phyloP scores from a whole-genome alignment of 1,284 basidiomycete genomes.

The Abortiporus biennis region DNA sequence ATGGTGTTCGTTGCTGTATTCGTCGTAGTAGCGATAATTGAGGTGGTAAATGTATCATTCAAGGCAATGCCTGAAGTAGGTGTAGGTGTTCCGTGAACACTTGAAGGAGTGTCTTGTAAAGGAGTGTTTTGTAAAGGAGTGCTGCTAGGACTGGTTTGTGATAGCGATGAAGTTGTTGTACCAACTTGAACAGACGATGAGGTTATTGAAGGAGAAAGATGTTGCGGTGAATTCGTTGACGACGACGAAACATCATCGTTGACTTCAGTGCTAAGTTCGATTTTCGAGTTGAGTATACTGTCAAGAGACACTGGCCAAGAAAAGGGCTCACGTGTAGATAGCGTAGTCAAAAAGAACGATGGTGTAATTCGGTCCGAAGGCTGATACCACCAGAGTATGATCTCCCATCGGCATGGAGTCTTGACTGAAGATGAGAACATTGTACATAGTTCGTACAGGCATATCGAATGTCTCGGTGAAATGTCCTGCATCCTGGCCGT shows the following conservation, averaged over 20 bases:
- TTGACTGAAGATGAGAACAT: conserved; percentile 1
- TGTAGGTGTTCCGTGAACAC: no score
- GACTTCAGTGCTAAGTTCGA: no score
- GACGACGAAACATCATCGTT: no score
- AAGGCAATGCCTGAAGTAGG: no score
- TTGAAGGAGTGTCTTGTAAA: no score
- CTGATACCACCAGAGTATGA: conserved; percentile 3
- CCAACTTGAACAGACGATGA: neutral
- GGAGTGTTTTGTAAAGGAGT: no score
- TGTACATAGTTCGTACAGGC: neutral
- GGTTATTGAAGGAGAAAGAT: neutral
- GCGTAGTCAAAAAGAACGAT: conserved; percentile 8
- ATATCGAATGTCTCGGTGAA: neutral
- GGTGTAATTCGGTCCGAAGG: neutral
- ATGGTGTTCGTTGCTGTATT: no score
- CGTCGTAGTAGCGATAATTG: no score
- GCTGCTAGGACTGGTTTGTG: no score
- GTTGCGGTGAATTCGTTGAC: no score
- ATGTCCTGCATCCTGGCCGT: neutral
- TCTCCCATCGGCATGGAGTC: conserved; percentile 2
- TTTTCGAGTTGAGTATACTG: neutral
- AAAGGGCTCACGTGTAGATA: conserved; percentile 6
- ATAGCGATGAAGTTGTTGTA: neutral
- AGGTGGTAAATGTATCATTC: no score
- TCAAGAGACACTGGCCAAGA: no score